Evolutionary conservation across 768 basidiomycete species (phyloP), one percentile per base, ranked within the genome.

Genomic region (Guyanaporus albipodus): DNA sequence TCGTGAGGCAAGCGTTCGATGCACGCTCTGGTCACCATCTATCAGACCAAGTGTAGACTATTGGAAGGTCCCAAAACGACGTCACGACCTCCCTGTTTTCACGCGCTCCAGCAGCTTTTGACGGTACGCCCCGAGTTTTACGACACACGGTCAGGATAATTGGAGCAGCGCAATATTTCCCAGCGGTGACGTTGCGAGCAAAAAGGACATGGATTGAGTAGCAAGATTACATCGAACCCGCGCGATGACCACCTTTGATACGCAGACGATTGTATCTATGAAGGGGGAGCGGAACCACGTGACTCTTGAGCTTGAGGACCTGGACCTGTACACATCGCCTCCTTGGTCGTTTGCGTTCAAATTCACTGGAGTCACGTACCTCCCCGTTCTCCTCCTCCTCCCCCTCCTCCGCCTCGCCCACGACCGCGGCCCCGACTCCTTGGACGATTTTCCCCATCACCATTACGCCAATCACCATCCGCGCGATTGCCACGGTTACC

Each of bases 391-490:
- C 73, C 66, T 22, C 71, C 66, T 33, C 71, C 57, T 26, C 70
- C 28, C 5, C 28, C 44, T 23, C 36, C 67, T 32, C 72, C 58
- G 2, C 57, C 55, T 36, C 73, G 67, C 18, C 73, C 73, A 24
- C 77, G 72, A 11, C 76, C 74, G 36, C 77, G 67, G 8, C 70
- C 70, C 42, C 75, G 59, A 21, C 71, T 66, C 35, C 72, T 69
- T 22, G 72, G 59, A 0, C 71, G 73, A 51, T 62, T 66, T 49
- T 71, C 67, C 18, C 60, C 53, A 19, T 74, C 74, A 9, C 69
- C 71, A 34, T 72, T 73, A 45, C 78, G 72, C 70, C 74, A 77
- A 38, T 77, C 79, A 23, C 76, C 73, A 45, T 66, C 64, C 7
- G 48, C 35, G 11, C 58, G 60, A 28, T 53, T 53, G 18, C 58